Evolutionary conservation across 2,329 filamentous ascomycete genomes (phyloP).

Genomic region (Mycogone perniciosa): DNA sequence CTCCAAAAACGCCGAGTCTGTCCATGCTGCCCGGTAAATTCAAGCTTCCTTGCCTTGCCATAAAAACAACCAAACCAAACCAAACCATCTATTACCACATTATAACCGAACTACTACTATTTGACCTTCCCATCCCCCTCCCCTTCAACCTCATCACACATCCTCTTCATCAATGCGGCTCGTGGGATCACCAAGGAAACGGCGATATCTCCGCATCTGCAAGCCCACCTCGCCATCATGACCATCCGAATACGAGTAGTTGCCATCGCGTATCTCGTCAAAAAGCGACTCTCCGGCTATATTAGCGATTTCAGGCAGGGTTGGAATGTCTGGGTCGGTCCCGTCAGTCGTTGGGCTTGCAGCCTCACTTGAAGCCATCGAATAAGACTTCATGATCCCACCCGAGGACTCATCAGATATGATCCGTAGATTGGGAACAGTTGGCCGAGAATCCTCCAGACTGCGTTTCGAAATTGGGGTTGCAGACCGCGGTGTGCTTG

Average conservation of each 20-base stretch:
- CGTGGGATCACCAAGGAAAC: constrained; percentile 28
- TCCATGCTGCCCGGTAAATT: background rate
- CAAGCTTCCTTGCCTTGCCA: constrained; percentile 6
- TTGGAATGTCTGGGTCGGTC: constrained; percentile 26
- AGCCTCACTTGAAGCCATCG: constrained; percentile 31
- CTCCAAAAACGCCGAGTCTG: constrained; percentile 8
- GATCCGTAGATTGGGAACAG: constrained; percentile 9
- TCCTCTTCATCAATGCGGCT: constrained; percentile 34
- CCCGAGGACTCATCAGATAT: background rate
- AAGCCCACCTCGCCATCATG: constrained; percentile 28
- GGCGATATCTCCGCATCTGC: constrained; percentile 30
- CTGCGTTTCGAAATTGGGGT: constrained; percentile 8
- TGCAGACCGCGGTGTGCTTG: constrained; percentile 13
- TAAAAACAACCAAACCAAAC: constrained; percentile 5
- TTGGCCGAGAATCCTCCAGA: constrained; percentile 10
- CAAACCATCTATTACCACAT: background rate
- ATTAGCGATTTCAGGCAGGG: constrained; percentile 30
- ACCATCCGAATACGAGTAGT: constrained; percentile 26
- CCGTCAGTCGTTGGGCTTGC: constrained; percentile 31
- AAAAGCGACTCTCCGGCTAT: constrained; percentile 14
- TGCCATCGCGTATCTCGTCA: constrained; percentile 22
- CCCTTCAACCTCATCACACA: constrained; percentile 22
- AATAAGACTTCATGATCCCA: constrained; percentile 11
- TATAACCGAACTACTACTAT: too few species aligned
- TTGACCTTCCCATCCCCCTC: background rate